These are phyloP conservation scores for Chalciporus pseudorubinellus DNA, from an alignment of 768 basidiomycete species.

Conservation along the genomic window DNA sequence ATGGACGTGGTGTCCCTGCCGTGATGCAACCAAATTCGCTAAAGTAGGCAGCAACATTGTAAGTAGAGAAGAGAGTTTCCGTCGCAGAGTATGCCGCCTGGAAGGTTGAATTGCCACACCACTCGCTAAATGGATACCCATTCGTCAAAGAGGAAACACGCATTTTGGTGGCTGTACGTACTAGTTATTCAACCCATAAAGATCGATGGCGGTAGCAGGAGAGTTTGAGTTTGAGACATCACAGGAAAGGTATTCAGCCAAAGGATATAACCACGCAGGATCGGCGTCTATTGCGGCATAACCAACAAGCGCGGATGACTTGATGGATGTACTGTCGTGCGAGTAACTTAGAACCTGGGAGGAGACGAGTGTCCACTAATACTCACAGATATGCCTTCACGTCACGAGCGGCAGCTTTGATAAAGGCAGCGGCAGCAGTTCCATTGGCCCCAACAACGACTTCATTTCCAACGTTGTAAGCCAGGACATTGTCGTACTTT, in stretches of 20 bases:
- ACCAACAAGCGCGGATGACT: constrained; percentile 67
- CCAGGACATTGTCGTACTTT: constrained; percentile 87
- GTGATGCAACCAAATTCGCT: constrained; percentile 82
- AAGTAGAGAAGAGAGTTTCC: constrained; percentile 54
- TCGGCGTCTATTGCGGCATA: constrained; percentile 84
- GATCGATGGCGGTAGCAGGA: constrained; percentile 66
- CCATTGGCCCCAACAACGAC: constrained; percentile 51
- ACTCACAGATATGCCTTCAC: constrained; percentile 79
- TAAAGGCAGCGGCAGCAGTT: constrained; percentile 69
- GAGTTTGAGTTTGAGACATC: constrained; percentile 54
- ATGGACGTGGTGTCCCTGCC: no score
- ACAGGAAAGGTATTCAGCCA: constrained; percentile 82
- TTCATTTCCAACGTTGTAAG: constrained; percentile 90
- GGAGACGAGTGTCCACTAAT: background rate
- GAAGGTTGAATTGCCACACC: constrained; percentile 73
- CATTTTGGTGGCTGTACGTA: constrained; percentile 35
- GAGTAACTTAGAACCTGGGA: background rate
- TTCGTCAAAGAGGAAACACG: background rate
- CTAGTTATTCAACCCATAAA: constrained; percentile 90
- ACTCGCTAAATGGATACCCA: constrained; percentile 50
- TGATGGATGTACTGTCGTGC: constrained; percentile 53
- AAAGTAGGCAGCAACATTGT: constrained; percentile 85
- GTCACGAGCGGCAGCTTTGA: constrained; percentile 92
- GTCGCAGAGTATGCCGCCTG: constrained; percentile 53
- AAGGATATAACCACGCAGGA: constrained; percentile 54